Conservation (phyloP, 352 stramenopile species). For the Phytophthora pinifolia region DNA sequence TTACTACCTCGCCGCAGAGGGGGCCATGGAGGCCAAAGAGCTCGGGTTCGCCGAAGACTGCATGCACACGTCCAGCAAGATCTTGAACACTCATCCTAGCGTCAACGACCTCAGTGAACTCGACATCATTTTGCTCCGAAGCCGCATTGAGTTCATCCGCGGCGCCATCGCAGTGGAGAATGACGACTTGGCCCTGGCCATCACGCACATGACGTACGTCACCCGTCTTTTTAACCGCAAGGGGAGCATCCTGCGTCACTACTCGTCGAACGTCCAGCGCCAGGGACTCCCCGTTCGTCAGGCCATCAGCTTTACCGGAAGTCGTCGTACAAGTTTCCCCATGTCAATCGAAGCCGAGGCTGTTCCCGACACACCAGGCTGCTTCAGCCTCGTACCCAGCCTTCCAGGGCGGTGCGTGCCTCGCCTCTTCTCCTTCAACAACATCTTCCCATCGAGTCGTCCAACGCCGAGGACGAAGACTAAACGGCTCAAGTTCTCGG, state of each 20-base stretch:
- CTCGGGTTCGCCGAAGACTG: slow-evolving; percentile 70
- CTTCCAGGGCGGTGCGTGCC: slow-evolving; percentile 42
- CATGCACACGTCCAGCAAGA: slow-evolving; percentile 74
- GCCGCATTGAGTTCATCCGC: slow-evolving; percentile 75
- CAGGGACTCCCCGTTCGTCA: slow-evolving; percentile 30
- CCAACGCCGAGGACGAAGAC: background rate
- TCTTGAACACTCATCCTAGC: slow-evolving; percentile 48
- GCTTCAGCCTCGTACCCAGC: slow-evolving; percentile 10
- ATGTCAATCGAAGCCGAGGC: slow-evolving; percentile 15
- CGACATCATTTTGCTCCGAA: slow-evolving; percentile 58
- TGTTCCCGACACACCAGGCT: slow-evolving; percentile 5
- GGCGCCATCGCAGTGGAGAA: slow-evolving; percentile 70
- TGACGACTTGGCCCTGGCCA: slow-evolving; percentile 63
- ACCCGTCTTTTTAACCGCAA: slow-evolving; percentile 67
- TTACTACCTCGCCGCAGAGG: slow-evolving; percentile 60
- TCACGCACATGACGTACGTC: slow-evolving; percentile 67
- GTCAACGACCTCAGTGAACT: slow-evolving; percentile 52
- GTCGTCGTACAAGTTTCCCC: slow-evolving; percentile 28
- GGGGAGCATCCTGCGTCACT: slow-evolving; percentile 50
- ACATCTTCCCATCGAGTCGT: slow-evolving; percentile 31
- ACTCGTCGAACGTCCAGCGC: slow-evolving; percentile 47
- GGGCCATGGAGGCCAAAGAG: slow-evolving; percentile 56
- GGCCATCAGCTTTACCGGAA: slow-evolving; percentile 20
- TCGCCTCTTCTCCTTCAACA: slow-evolving; percentile 42
- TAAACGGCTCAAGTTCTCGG: slow-evolving; percentile 11